Percentiles rank a stretch among this genome's conserved stretches.
Conservation (phyloP, 1,139 yeast species). For the Yamadazyma siamensis region DNA sequence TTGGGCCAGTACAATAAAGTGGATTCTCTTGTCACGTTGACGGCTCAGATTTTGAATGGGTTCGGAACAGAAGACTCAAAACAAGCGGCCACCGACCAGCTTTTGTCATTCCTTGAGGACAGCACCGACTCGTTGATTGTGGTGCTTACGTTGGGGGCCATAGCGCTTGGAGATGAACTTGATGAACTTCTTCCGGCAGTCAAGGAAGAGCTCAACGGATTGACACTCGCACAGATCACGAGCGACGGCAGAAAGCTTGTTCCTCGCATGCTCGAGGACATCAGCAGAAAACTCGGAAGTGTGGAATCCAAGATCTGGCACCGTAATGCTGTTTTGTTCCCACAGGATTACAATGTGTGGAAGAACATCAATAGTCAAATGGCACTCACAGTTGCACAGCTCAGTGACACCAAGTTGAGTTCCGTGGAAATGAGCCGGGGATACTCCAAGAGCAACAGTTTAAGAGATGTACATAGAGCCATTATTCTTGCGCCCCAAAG, state of each 20-base stretch:
- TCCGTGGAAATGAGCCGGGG: constrained; percentile 53
- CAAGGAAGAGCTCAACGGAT: constrained; percentile 57
- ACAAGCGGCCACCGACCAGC: constrained; percentile 75
- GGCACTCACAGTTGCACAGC: constrained; percentile 45
- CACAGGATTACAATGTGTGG: constrained; percentile 72
- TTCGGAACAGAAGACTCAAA: constrained; percentile 69
- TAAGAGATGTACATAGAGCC: constrained; percentile 60
- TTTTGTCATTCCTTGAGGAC: constrained; percentile 58
- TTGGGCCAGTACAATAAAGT: constrained; percentile 48
- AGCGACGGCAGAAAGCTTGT: constrained; percentile 52
- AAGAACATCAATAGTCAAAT: constrained; percentile 47
- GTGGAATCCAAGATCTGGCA: constrained; percentile 49
- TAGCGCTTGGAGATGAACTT: constrained; percentile 63
- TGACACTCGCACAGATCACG: constrained; percentile 47
- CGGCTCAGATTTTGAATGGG: constrained; percentile 78
- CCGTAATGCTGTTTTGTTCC: constrained; percentile 69
- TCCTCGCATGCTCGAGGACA: constrained; percentile 57
- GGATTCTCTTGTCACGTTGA: constrained; percentile 60
- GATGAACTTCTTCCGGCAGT: constrained; percentile 62
- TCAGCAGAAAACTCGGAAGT: constrained; percentile 33
- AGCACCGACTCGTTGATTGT: constrained; percentile 60
- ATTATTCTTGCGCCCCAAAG: constrained; percentile 28
- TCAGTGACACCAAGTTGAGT: constrained; percentile 49
- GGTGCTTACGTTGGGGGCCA: constrained; percentile 75
- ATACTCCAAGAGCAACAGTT: constrained; percentile 42